Evolutionary conservation across 371 early-diverging fungal species (phyloP).

Genomic region (Dipsacomyces acuminosporus): DNA sequence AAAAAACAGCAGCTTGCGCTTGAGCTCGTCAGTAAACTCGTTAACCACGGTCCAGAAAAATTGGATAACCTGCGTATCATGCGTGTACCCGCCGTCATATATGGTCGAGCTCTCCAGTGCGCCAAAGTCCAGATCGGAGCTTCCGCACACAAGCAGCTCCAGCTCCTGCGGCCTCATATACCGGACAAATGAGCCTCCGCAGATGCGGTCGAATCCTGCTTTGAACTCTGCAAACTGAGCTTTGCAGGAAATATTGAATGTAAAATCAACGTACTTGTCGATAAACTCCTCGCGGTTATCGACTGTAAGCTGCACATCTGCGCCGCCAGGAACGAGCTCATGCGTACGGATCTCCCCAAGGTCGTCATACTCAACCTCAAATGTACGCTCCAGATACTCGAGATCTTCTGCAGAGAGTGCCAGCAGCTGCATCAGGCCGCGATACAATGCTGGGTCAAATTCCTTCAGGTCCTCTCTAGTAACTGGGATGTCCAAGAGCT

Average conservation of each 20-base stretch:
- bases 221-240: conserved; percentile 82
- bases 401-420: conserved; percentile 56
- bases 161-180: conserved; percentile 92
- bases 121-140: conserved; percentile 79
- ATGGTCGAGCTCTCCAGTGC: conserved; percentile 77
- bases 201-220: conserved; percentile 84
- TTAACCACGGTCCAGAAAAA: conserved; percentile 96
- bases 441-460: conserved; percentile 55
- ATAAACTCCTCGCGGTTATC: conserved; percentile 67
- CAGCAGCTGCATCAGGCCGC: conserved; percentile 59
- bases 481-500: conserved; percentile 60
- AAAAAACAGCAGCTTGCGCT: conserved; percentile 91
- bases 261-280: conserved; percentile 63
- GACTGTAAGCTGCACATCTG: conserved; percentile 56
- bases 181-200: conserved; percentile 65
- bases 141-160: conserved; percentile 93
- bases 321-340: conserved; percentile 61
- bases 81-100: conserved; percentile 82
- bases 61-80: conserved; percentile 61
- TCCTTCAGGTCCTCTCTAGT: conserved; percentile 42
- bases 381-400: conserved; percentile 60
- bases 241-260: conserved; percentile 66
- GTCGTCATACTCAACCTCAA: conserved; percentile 65
- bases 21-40: conserved; percentile 71
- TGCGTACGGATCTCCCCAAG: conserved; percentile 58